phyloP scores from a whole-genome alignment of 371 early-diverging fungal genomes.

The Blakeslea trispora region DNA sequence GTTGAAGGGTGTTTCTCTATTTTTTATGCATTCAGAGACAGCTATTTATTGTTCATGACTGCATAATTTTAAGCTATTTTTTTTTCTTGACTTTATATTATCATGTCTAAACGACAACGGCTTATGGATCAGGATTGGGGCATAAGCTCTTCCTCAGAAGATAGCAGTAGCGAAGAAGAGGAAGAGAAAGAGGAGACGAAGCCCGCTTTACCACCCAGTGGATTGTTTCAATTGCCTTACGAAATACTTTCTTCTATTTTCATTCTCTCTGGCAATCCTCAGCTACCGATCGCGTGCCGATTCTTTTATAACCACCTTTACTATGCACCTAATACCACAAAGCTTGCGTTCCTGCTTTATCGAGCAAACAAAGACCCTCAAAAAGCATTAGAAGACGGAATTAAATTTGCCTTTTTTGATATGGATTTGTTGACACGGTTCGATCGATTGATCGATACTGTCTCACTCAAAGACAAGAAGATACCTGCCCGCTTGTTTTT shows the following conservation, averaged over 20 bases:
- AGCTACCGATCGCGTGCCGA: slow-evolving; percentile 31
- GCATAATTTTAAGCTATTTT: slow-evolving; percentile 1
- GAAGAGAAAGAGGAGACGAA: slow-evolving; percentile 2
- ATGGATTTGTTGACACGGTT: slow-evolving; percentile 22
- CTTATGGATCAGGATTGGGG: slow-evolving; percentile 22
- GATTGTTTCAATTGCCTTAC: slow-evolving; percentile 30
- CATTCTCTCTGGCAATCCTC: slow-evolving; percentile 37
- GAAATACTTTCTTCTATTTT: slow-evolving; percentile 46
- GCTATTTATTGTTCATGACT: background rate
- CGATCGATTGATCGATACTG: slow-evolving; percentile 19
- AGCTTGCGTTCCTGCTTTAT: slow-evolving; percentile 37
- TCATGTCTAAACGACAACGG: slow-evolving; percentile 26
- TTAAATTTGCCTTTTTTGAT: slow-evolving; percentile 40
- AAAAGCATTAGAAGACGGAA: slow-evolving; percentile 28
- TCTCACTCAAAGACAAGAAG: slow-evolving; percentile 27
- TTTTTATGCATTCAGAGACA: background rate
- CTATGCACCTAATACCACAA: slow-evolving; percentile 25
- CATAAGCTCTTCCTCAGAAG: slow-evolving; percentile 8
- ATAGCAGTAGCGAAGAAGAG: slow-evolving; percentile 9
- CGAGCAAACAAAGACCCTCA: slow-evolving; percentile 20
- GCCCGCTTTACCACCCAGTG: slow-evolving; percentile 1
- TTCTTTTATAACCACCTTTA: slow-evolving; percentile 29
- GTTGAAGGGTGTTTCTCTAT: background rate
- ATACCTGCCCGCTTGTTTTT: slow-evolving; percentile 42
- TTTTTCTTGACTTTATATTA: slow-evolving; percentile 1